phyloP scores from a whole-genome alignment of 345 rosid species.

The Linum lewisii region DNA sequence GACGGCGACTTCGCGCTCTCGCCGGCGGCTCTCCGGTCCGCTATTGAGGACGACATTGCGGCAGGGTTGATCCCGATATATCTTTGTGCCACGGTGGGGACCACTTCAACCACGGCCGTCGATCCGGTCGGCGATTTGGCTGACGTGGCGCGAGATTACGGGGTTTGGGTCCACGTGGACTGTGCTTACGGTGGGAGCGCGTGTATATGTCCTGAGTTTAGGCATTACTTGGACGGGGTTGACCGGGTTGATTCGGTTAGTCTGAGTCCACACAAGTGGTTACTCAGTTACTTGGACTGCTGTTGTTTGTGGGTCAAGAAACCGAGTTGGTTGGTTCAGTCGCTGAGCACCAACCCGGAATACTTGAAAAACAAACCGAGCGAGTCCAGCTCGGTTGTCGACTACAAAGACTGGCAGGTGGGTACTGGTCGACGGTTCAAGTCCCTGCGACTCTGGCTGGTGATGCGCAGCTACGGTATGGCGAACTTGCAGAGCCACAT shows the following conservation, averaged over 20 bases:
- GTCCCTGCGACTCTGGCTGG: slow-evolving; percentile 35
- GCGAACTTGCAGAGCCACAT: slow-evolving; percentile 31
- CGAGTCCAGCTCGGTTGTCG: slow-evolving; percentile 24
- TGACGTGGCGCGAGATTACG: slow-evolving; percentile 24
- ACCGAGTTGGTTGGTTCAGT: slow-evolving; percentile 17
- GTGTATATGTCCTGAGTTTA: slow-evolving; percentile 44
- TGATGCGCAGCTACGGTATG: slow-evolving; percentile 24
- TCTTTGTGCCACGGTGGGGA: slow-evolving; percentile 33
- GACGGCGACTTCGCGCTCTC: slow-evolving; percentile 19
- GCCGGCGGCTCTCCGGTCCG: slow-evolving; percentile 12
- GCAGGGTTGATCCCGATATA: slow-evolving; percentile 34
- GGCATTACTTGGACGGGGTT: slow-evolving; percentile 30
- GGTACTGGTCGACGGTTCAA: slow-evolving; percentile 39
- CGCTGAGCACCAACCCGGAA: slow-evolving; percentile 36
- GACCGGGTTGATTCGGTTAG: slow-evolving; percentile 36
- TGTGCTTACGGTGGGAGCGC: slow-evolving; percentile 42
- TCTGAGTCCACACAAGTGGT: slow-evolving; percentile 42
- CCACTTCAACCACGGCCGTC: slow-evolving; percentile 37
- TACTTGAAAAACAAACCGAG: slow-evolving; percentile 25
- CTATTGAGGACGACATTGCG: slow-evolving; percentile 19
- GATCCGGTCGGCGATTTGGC: slow-evolving; percentile 28
- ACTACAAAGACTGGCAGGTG: slow-evolving; percentile 44
- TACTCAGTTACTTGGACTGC: slow-evolving; percentile 37
- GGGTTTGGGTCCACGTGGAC: slow-evolving; percentile 41
- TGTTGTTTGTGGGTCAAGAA: slow-evolving; percentile 39